Evolutionary conservation across 306 rosid genomes (phyloP).

Genomic region (Vicia faba): DNA sequence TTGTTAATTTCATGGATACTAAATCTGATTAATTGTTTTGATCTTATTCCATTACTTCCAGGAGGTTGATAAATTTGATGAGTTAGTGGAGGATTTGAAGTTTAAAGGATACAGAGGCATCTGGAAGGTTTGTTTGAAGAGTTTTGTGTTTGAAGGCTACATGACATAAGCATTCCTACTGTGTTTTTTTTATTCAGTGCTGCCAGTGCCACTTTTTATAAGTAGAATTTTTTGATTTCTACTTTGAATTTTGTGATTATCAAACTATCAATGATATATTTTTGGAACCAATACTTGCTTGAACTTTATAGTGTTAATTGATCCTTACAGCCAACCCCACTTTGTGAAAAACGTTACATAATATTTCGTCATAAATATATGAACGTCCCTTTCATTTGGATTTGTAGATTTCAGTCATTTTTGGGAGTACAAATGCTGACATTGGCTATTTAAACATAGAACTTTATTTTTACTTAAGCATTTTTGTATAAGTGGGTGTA

Average conservation of each 20-base stretch:
- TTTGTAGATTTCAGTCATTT: slow-evolving; percentile 21
- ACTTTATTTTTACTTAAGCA: slow-evolving; percentile 19
- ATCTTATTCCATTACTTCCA: slow-evolving; percentile 47
- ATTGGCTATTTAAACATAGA: slow-evolving; percentile 20
- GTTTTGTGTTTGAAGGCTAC: slow-evolving; percentile 22
- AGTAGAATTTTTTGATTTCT: slow-evolving; percentile 11
- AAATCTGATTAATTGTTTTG: slow-evolving; percentile 27
- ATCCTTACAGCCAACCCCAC: background rate
- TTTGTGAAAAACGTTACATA: background rate
- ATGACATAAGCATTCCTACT: slow-evolving; percentile 29
- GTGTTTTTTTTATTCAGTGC: slow-evolving; percentile 20
- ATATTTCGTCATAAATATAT: slow-evolving; percentile 1
- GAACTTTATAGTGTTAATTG: background rate
- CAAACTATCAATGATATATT: slow-evolving; percentile 8
- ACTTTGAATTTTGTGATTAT: slow-evolving; percentile 17
- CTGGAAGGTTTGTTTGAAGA: slow-evolving; percentile 75
- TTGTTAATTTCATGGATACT: background rate
- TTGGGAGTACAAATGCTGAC: slow-evolving; percentile 28
- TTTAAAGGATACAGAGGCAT: slow-evolving; percentile 73
- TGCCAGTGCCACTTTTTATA: slow-evolving; percentile 19
- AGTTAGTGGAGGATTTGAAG: slow-evolving; percentile 69
- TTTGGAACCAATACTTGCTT: background rate
- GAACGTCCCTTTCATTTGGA: slow-evolving; percentile 1
- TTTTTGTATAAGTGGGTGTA: background rate
- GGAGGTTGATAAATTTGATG: slow-evolving; percentile 92